Evolutionary conservation across 768 basidiomycete genomes (phyloP), one percentile per base, ranked within the genome.

Genomic region (Leccinum rimulosum): DNA sequence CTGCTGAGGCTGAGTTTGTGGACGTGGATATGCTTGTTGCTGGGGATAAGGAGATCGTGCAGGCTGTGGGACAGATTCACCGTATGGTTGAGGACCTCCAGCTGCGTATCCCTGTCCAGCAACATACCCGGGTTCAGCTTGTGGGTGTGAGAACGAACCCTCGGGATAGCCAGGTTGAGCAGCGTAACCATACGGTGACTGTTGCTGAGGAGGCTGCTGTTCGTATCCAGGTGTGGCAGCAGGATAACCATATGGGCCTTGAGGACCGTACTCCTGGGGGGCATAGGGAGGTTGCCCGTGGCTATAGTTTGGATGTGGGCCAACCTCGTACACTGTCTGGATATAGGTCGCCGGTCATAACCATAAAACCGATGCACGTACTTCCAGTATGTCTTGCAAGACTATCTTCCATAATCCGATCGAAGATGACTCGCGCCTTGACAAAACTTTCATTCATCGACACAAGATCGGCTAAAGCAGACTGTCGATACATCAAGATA

Each of bases 391-490:
- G 88, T 58, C 88, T 79, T 5, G 90, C 87, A 31, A 94, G 76
- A 66, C 88, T 91, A 61, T 94, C 93, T 69, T 94, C 92, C 86
- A 95, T 93, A 88, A 97, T 91, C 33, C 87, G 78, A 69, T 97
- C 95, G 66, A 95, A 98, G 56, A 95, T 92, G 15, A 86, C 84
- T 50, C 92, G 82, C 5, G 95, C 95, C 47, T 88, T 85, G 30
- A 95, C 82, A 67, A 98, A 97, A 17, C 87, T 93, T 74, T 95
- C 93, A 71, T 95, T 95, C 91, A 98, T 95, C 2, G 89, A 86
- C 6, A 95, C 88, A 33, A 98, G 79, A 73, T 98, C 96, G 57
- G 95, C 95, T 96, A 64, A 14, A 56, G 14, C 22, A 52, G 17
- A 19, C 12, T 55, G 9, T 48, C 56, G 56, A 45, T 17, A 40